These are phyloP conservation scores for Hyaloscypha finlandica DNA, from an alignment of 495 filamentous ascomycete species.

Conservation along the genomic window DNA sequence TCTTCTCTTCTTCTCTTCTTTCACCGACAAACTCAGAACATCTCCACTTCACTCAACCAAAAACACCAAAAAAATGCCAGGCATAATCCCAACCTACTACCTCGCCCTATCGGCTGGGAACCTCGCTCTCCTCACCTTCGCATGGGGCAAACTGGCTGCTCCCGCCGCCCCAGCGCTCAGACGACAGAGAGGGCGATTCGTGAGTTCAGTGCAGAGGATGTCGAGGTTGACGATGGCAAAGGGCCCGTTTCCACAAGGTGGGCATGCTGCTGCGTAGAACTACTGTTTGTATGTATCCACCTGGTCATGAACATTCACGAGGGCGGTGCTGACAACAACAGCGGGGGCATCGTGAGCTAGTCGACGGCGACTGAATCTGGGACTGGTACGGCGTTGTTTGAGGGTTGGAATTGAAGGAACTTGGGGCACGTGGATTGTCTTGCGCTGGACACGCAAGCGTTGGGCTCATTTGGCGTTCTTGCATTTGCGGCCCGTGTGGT, in stretches of 20 bases:
- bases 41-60: not conserved
- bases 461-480: not conserved
- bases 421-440: not conserved
- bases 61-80: constrained; percentile 11
- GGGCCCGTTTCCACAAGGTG: constrained; percentile 5
- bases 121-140: constrained; percentile 16
- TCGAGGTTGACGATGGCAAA: not conserved
- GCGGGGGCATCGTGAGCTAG: not conserved
- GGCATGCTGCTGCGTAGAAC: constrained; percentile 2
- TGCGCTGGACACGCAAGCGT: not conserved
- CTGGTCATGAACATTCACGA: no score
- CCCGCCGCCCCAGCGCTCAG: constrained; percentile 2
- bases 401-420: not conserved
- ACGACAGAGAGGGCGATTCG: constrained; percentile 3
- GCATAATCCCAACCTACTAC: constrained; percentile 20
- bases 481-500: not conserved
- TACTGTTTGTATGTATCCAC: not conserved
- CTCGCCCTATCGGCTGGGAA: constrained; percentile 14
- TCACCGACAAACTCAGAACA: not conserved
- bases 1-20: not conserved
- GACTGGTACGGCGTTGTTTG: not conserved
- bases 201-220: not conserved
- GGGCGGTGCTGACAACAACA: no score
- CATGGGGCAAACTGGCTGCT: constrained; percentile 12
- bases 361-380: not conserved